Base-by-base conservation (phyloP, 2,329 filamentous ascomycete genomes). In the Aspergillus tanneri region DNA sequence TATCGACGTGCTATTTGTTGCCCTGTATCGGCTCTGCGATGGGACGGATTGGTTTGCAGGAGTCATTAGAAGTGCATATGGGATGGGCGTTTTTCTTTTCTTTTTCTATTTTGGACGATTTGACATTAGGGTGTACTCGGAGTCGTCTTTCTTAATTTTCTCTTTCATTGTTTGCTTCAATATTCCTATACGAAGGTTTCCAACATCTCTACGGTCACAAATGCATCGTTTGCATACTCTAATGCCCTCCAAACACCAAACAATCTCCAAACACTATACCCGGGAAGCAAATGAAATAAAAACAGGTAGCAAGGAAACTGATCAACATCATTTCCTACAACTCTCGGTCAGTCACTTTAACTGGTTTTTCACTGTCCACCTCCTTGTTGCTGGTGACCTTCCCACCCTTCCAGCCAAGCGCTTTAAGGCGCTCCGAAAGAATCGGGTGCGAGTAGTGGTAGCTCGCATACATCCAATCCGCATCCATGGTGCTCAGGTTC, bases 361-460 rank as follows among this genome's bases (percentile, higher is more conserved):
- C 78, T 24, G 83, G 81, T 64, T 79, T 80, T 43, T 82, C 73
- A 51, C 74, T 76, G 54, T 82, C 79, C 59, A 77, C 71, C 23
- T 66, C 63, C 71, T 82, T 79, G 50, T 65, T 63, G 46, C 73
- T 72, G 25, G 73, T 66, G 34, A 69, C 65, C 60, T 73, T 73
- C 27, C 67, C 67, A 52, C 88, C 84, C 65, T 85, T 84, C 91
- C 92, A 99, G 56, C 88, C 86, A 52, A 99, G 80, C 1, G 92
- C 93, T 71, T 88, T 89, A 62, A 99, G 79, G 63, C 93, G 84
- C 80, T 99, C 95, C 1, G 91, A 88, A 58, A 99, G 77, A 58
- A 97, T 96, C 1, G 93, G 93, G 73, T 99, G 93, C 19, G 92
- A 96, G 79, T 95, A 96, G 76, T 99, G 91, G 78, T 97, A 99